Evolutionary conservation across 495 filamentous ascomycete species (phyloP).

Genomic region (Aspergillus cristatus): DNA sequence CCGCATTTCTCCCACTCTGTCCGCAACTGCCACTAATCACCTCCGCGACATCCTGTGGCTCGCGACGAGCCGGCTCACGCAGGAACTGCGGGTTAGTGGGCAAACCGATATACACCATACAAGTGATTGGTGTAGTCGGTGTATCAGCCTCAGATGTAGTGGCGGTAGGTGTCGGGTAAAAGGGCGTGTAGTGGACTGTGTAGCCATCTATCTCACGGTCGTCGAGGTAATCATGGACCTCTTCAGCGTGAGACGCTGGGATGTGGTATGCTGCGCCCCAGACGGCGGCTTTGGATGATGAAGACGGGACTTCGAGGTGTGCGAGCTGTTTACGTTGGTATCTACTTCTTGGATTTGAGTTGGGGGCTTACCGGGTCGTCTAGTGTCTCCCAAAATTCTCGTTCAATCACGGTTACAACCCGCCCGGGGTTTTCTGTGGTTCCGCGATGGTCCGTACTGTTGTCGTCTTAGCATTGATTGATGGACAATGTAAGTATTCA

Average conservation of each 20-base stretch:
- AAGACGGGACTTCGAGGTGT: slow-evolving; percentile 21
- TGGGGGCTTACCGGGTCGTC: slow-evolving; percentile 49
- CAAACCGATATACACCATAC: slow-evolving; percentile 89
- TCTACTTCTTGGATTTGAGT: slow-evolving; percentile 19
- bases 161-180: slow-evolving; percentile 41
- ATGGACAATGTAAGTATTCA: neutral
- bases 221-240: slow-evolving; percentile 86
- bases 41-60: slow-evolving; percentile 71
- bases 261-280: slow-evolving; percentile 97
- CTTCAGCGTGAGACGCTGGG: slow-evolving; percentile 54
- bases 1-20: slow-evolving; percentile 81
- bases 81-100: slow-evolving; percentile 92
- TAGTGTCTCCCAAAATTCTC: slow-evolving; percentile 68
- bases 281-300: slow-evolving; percentile 48
- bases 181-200: slow-evolving; percentile 77
- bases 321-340: slow-evolving; percentile 17
- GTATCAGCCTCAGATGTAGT: neutral
- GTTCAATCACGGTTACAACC: slow-evolving; percentile 87
- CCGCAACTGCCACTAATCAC: slow-evolving; percentile 71
- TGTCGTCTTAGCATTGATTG: neutral
- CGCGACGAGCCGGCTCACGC: slow-evolving; percentile 52
- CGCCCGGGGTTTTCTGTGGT: slow-evolving; percentile 79
- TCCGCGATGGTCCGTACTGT: slow-evolving; percentile 87
- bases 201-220: slow-evolving; percentile 97
- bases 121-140: slow-evolving; percentile 30